Percentiles rank a stretch among this genome's conserved stretches.
These are phyloP conservation scores for Fusarium dimerum DNA, from an alignment of 2,329 filamentous ascomycete genomes.

Conservation along the genomic window DNA sequence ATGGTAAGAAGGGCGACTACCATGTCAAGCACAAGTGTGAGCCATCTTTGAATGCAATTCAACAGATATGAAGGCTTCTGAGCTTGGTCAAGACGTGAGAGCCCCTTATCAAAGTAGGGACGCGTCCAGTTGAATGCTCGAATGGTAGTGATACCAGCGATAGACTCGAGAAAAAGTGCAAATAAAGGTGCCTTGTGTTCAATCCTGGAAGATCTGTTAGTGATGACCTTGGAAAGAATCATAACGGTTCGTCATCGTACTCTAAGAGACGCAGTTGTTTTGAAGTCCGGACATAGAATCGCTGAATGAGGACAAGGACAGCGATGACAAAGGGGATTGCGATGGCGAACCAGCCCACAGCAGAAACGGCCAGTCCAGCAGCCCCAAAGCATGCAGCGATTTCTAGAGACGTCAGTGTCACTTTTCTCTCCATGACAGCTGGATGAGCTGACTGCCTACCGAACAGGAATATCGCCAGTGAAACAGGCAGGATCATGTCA, in stretches of 20 bases:
- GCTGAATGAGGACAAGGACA: slow-evolving; percentile 47
- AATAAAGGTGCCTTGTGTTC: slow-evolving; percentile 37
- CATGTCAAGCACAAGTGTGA: slow-evolving; percentile 52
- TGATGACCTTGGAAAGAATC: accelerated
- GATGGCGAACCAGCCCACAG: slow-evolving; percentile 47
- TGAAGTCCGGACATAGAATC: slow-evolving; percentile 56
- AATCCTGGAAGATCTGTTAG: slow-evolving; percentile 22
- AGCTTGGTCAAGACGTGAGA: slow-evolving; percentile 43
- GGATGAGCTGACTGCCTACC: slow-evolving; percentile 8
- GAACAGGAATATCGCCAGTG: slow-evolving; percentile 28
- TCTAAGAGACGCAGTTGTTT: slow-evolving; percentile 56
- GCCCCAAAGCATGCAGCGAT: slow-evolving; percentile 41
- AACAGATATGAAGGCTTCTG: slow-evolving; percentile 56
- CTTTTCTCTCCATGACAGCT: not conserved
- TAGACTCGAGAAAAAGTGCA: slow-evolving; percentile 35
- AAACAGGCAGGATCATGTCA: slow-evolving; percentile 39
- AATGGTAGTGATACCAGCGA: slow-evolving; percentile 36
- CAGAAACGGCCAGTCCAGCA: slow-evolving; percentile 44
- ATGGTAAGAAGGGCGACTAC: slow-evolving; percentile 51
- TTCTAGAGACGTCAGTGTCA: slow-evolving; percentile 17
- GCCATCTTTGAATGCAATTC: slow-evolving; percentile 54
- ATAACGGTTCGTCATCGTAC: slow-evolving; percentile 10
- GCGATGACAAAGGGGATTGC: slow-evolving; percentile 45
- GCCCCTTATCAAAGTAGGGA: slow-evolving; percentile 39
- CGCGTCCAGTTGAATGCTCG: slow-evolving; percentile 42